These are phyloP conservation scores for Raphanus sativus DNA, from an alignment of 345 rosid genomes.

Conservation along the genomic window DNA sequence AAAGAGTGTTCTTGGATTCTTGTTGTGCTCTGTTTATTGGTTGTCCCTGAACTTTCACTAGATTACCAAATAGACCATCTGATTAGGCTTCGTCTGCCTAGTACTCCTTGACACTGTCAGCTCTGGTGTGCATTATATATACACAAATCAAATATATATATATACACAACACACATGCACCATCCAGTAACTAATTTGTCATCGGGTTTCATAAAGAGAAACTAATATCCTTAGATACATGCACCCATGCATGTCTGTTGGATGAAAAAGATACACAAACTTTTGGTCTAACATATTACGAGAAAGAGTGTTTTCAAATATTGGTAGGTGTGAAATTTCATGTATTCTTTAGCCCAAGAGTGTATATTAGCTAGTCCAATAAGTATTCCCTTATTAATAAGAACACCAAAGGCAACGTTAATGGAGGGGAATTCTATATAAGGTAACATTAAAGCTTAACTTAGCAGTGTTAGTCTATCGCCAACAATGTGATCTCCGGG, in stretches of 20 bases:
- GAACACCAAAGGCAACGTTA: constrained; percentile 9
- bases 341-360: neutral
- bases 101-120: no score
- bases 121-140: no score
- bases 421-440: neutral
- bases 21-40: no score
- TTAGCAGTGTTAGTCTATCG: neutral
- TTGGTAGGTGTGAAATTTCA: constrained; percentile 12
- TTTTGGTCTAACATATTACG: neutral
- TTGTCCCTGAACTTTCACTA: no score
- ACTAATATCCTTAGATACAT: no score
- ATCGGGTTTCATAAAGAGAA: neutral
- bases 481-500: constrained; percentile 26
- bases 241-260: neutral
- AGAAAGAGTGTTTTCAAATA: neutral
- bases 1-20: no score
- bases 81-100: no score
- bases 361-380: neutral
- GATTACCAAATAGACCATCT: no score
- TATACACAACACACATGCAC: neutral
- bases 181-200: neutral
- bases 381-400: neutral
- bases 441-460: neutral
- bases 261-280: neutral
- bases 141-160: no score